Evolutionary conservation across 495 filamentous ascomycete species (phyloP).

Genomic region (Mytilinidion resinicola): DNA sequence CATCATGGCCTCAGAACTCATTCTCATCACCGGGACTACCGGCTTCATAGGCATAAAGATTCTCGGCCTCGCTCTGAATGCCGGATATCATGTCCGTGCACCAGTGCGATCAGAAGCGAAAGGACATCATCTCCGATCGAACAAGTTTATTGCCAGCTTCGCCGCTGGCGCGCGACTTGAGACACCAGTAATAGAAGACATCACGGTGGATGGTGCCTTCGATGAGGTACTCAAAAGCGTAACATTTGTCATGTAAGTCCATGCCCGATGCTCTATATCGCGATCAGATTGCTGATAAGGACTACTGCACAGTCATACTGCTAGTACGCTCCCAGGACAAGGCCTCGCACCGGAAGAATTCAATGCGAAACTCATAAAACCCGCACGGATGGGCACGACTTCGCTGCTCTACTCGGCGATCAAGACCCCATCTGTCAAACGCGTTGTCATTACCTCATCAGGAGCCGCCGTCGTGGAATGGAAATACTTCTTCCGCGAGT

Average conservation of each 20-base stretch:
- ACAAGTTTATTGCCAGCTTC: constrained; percentile 17
- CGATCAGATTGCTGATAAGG: no score
- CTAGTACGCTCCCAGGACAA: no score
- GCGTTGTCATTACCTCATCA: constrained; percentile 43
- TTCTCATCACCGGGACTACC: constrained; percentile 37
- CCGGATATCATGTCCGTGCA: constrained; percentile 39
- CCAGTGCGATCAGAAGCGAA: constrained; percentile 40
- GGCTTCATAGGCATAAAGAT: constrained; percentile 37
- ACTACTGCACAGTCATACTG: no score
- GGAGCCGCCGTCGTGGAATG: constrained; percentile 32
- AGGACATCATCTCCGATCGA: constrained; percentile 15
- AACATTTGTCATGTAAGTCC: constrained; percentile 48
- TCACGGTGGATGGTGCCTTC: constrained; percentile 41
- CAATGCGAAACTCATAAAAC: constrained; percentile 31
- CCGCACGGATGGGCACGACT: constrained; percentile 37
- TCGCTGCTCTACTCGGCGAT: constrained; percentile 39
- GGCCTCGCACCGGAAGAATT: constrained; percentile 1
- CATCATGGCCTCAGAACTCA: constrained; percentile 12
- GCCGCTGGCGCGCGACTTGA: constrained; percentile 31
- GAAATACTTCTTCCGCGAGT: background rate
- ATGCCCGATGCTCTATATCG: constrained; percentile 34
- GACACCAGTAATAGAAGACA: constrained; percentile 45
- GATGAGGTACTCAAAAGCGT: constrained; percentile 43
- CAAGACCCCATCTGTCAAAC: constrained; percentile 33
- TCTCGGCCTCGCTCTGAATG: constrained; percentile 26